Percentiles rank a stretch among this genome's conserved stretches.
Evolutionary conservation across 2,329 filamentous ascomycete species (phyloP).

Genomic region (Cordyceps pruinosa): DNA sequence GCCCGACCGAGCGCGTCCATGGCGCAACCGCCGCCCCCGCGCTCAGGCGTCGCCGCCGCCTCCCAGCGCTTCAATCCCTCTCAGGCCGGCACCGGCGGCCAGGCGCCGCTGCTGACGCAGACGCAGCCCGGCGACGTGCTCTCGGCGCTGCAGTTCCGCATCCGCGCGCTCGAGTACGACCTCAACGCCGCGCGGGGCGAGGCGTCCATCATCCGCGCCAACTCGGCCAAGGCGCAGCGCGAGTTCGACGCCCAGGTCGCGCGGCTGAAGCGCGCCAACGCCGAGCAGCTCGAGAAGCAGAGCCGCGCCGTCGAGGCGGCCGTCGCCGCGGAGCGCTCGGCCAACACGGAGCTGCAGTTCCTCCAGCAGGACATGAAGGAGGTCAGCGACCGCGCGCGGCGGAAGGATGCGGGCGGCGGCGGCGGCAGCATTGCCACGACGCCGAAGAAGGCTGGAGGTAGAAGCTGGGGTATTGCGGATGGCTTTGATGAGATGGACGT

Average conservation of each 20-base stretch:
- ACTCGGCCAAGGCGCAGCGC: constrained; percentile 54
- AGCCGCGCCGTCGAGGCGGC: constrained; percentile 58
- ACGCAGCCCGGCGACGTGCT: constrained; percentile 30
- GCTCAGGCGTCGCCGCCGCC: constrained; percentile 13
- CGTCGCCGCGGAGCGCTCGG: constrained; percentile 57
- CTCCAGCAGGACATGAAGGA: constrained; percentile 64
- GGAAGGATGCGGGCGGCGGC: constrained; percentile 33
- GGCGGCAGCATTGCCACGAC: constrained; percentile 41
- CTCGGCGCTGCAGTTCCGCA: constrained; percentile 43
- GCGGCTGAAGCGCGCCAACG: constrained; percentile 54
- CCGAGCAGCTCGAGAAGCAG: constrained; percentile 57
- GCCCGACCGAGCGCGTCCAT: constrained; percentile 2
- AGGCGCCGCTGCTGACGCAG: constrained; percentile 24
- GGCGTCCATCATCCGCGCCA: constrained; percentile 66
- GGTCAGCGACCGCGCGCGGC: constrained; percentile 39
- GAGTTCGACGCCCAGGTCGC: constrained; percentile 57
- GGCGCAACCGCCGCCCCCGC: constrained; percentile 10
- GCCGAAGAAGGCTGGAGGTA: constrained; percentile 46
- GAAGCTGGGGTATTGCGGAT: constrained; percentile 57
- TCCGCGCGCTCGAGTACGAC: constrained; percentile 47
- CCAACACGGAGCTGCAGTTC: constrained; percentile 65
- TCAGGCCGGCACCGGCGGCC: constrained; percentile 25
- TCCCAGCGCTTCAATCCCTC: constrained; percentile 24
- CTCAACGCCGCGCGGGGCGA: constrained; percentile 62
- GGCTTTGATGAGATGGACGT: constrained; percentile 68